Base-by-base conservation (phyloP, 1,284 basidiomycete species). In the Pseudozyma pruni region DNA sequence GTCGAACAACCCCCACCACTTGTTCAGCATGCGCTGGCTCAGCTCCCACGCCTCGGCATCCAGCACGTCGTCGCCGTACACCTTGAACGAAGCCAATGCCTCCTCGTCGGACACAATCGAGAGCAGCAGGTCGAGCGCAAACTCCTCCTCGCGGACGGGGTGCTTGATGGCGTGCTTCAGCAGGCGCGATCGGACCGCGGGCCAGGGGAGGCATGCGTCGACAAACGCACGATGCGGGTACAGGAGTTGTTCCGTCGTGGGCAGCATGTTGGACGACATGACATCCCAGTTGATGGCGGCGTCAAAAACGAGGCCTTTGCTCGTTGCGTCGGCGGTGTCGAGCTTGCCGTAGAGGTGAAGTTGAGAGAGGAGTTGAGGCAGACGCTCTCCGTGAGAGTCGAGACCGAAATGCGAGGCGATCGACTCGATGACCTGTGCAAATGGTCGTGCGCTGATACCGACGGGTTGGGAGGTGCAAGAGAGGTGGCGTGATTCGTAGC, bases 1-100 rank as follows among this genome's bases (percentile, higher is more conserved):
- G 39, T 76, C 74, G n/a, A 75, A 61, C 13, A 76, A 49, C 3
- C 66, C 62, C 51, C 52, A 66, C 74, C 74, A 76, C 48, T 75
- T 75, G 4, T 23, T 37, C 7, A 54, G 31, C 47, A 72, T 64
- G 1, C 44, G 38, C 31, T 72, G 44, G 55, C 54, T 46, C 8
- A 76, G 22, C 40, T 76, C 72, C 72, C 72, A 76, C 6, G 68
- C 67, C 23, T 68, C 58, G 8, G 57, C 47, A 19, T 74, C 74
- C 11, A 72, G 17, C 10, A 69, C 35, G 38, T 76, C 74, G 35
- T 67, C 60, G 8, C 74, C 74, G 34, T 69, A 64, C 11, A 76
- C 52, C 14, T 22, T 33, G 51, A 72, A 74, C 4, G 74, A 50
- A 0, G 62, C 25, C 9, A 66, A 16, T 4, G 51, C 22, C 20